phyloP scores from a whole-genome alignment of 768 basidiomycete species.

The Mycena maculata region DNA sequence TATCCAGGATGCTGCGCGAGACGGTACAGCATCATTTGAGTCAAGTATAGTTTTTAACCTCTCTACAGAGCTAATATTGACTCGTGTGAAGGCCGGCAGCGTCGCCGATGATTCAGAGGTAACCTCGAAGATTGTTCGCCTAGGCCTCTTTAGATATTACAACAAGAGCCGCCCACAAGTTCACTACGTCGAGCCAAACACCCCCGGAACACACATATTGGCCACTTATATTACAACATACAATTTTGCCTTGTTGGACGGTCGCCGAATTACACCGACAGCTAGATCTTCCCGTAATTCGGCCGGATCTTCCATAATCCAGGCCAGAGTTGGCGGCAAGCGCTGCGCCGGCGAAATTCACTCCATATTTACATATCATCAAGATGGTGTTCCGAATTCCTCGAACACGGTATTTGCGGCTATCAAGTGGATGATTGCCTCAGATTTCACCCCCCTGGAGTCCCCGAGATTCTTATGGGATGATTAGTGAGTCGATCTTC shows the following conservation, averaged over 20 bases:
- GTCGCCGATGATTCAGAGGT: background rate
- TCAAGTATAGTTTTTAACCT: too few species aligned
- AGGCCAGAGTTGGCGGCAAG: conserved; percentile 14
- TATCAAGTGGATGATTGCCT: conserved; percentile 10
- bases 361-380: conserved; percentile 30
- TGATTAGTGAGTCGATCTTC: conserved; percentile 27
- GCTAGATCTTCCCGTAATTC: conserved; percentile 7
- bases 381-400: conserved; percentile 15
- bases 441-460: conserved; percentile 3
- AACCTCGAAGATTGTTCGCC: background rate
- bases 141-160: conserved; percentile 16
- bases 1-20: conserved; percentile 28
- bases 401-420: conserved; percentile 13
- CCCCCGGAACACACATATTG: background rate
- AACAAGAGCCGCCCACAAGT: conserved; percentile 8
- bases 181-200: background rate
- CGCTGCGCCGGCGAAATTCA: conserved; percentile 32
- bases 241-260: conserved; percentile 30
- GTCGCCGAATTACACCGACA: conserved; percentile 33
- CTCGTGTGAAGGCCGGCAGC: background rate
- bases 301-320: conserved; percentile 30
- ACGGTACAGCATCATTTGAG: background rate
- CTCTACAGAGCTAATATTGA: background rate
- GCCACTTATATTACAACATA: background rate
- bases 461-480: conserved; percentile 27